phyloP scores from a whole-genome alignment of 2,329 filamentous ascomycete species.

The Chaetothyriales sp. region DNA sequence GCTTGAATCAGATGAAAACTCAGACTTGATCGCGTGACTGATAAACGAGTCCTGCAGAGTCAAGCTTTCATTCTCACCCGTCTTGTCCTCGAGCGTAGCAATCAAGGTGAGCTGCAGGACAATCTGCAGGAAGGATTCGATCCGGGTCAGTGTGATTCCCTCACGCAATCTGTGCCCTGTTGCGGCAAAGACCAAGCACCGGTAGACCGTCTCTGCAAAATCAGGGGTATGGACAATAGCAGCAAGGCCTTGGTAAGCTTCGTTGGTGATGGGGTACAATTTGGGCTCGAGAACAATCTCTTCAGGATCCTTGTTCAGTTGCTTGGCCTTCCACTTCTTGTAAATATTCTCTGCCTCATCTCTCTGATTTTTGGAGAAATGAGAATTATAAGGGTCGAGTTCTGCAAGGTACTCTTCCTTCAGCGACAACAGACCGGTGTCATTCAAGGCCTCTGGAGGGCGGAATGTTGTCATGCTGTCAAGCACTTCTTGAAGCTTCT shows the following conservation, averaged over 20 bases:
- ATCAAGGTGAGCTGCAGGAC: slow-evolving; percentile 76
- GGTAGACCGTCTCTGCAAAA: slow-evolving; percentile 82
- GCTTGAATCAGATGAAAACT: slow-evolving; percentile 14
- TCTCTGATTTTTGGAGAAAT: slow-evolving; percentile 92
- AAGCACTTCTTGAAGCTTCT: slow-evolving; percentile 71
- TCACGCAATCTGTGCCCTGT: slow-evolving; percentile 54
- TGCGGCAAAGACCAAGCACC: slow-evolving; percentile 68
- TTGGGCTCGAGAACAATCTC: slow-evolving; percentile 89
- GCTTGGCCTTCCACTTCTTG: slow-evolving; percentile 72
- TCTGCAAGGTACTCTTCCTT: slow-evolving; percentile 73
- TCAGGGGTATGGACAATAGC: slow-evolving; percentile 68
- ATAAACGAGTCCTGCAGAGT: slow-evolving; percentile 48
- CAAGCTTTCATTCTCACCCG: slow-evolving; percentile 34
- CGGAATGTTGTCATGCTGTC: slow-evolving; percentile 81
- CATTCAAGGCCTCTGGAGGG: slow-evolving; percentile 75
- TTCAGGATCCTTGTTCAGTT: slow-evolving; percentile 61
- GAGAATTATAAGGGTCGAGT: slow-evolving; percentile 87
- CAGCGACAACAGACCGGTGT: slow-evolving; percentile 86
- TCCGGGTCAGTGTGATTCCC: slow-evolving; percentile 60
- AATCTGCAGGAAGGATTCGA: slow-evolving; percentile 85
- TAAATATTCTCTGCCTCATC: slow-evolving; percentile 89
- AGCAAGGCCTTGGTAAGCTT: slow-evolving; percentile 62
- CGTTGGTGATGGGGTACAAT: slow-evolving; percentile 57
- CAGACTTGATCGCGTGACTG: slow-evolving; percentile 48
- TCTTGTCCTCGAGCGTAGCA: slow-evolving; percentile 67